Evolutionary conservation across 495 filamentous ascomycete genomes (phyloP), one percentile per base, ranked within the genome.

Genomic region (Chaetomium cochliodes): DNA sequence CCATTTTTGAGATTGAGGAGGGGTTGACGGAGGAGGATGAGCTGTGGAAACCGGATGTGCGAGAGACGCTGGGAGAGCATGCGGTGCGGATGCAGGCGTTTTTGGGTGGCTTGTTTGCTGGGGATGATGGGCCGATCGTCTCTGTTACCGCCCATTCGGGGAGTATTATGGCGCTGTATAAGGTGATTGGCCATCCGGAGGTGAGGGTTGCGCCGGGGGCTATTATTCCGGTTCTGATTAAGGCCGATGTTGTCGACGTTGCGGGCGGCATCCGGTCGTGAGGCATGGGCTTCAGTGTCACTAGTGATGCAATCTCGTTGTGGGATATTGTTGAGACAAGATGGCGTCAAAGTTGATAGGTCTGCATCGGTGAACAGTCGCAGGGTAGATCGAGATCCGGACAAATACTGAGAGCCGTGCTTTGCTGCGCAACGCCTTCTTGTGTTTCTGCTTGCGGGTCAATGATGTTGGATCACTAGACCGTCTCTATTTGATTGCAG

Each of bases 121-220:
- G 33, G 2, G 54, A 56, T 20, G 6, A 12, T 2, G 39, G 23
- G 33, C n/a, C 33, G 6, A 41, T 33, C 33, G 15, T 56, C 20
- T 41, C 33, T n/a, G 23, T 56, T 33, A 56, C 54, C n/a, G 54
- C 54, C 1, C 54, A 56, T 12, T 56, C 54, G n/a, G 54, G 54
- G n/a, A 20, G 11, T 33, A 23, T 23, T n/a, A 25, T 11, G 7
- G n/a, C 5, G 33, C 54, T 56, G 6, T 33, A 41, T n/a, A n/a
- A 20, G 1, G 54, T 33, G 1, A 30, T 56, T 3, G 39, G 39
- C n/a, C 54, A 56, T 20, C 54, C 33, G n/a, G 30, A 18, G 9
- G 23, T 41, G 33, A n/a, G 33, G n/a, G 33, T 56, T 20, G 30
- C 54, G 8, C 39, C 54, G 33, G 54, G 54, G 33, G n/a, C 39